phyloP scores from a whole-genome alignment of 805 yeast genomes.

The Wickerhamomyces tratensis region DNA sequence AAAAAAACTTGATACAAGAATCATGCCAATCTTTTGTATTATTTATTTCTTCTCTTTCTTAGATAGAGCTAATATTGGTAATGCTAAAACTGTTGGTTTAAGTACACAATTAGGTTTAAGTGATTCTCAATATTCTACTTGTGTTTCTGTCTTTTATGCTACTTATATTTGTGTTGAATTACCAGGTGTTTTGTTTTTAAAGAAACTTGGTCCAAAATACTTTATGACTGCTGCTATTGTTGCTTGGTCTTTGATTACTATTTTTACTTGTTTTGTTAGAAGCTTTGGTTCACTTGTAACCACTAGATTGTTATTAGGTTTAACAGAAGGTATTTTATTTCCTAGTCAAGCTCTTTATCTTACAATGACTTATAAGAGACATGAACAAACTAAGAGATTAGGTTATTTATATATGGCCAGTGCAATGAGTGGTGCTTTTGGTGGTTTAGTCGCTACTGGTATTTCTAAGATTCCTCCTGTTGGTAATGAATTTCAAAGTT shows the following conservation, averaged over 20 bases:
- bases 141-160: slow-evolving; percentile 26
- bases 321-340: slow-evolving; percentile 32
- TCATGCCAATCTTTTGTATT: slow-evolving; percentile 22
- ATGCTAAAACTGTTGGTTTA: slow-evolving; percentile 33
- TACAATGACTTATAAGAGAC: slow-evolving; percentile 25
- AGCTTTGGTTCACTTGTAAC: slow-evolving; percentile 26
- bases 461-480: slow-evolving; percentile 20
- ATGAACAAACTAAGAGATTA: slow-evolving; percentile 27
- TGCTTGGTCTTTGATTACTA: slow-evolving; percentile 24
- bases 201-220: slow-evolving; percentile 3
- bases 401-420: slow-evolving; percentile 32
- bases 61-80: slow-evolving; percentile 37
- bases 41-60: slow-evolving; percentile 25
- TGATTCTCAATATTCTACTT: slow-evolving; percentile 20
- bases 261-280: slow-evolving; percentile 22
- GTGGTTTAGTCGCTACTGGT: slow-evolving; percentile 32
- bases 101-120: slow-evolving; percentile 19
- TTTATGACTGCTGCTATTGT: slow-evolving; percentile 16
- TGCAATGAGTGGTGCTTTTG: slow-evolving; percentile 34
- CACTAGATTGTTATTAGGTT: slow-evolving; percentile 31
- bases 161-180: slow-evolving; percentile 21
- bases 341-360: slow-evolving; percentile 27
- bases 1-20: slow-evolving; percentile 19
- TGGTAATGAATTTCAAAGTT: slow-evolving; percentile 20
- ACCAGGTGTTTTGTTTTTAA: slow-evolving; percentile 1